Percentiles rank a stretch among this genome's conserved stretches.
phyloP scores from a whole-genome alignment of 164 flowering plant species.

The Aristolochia californica region DNA sequence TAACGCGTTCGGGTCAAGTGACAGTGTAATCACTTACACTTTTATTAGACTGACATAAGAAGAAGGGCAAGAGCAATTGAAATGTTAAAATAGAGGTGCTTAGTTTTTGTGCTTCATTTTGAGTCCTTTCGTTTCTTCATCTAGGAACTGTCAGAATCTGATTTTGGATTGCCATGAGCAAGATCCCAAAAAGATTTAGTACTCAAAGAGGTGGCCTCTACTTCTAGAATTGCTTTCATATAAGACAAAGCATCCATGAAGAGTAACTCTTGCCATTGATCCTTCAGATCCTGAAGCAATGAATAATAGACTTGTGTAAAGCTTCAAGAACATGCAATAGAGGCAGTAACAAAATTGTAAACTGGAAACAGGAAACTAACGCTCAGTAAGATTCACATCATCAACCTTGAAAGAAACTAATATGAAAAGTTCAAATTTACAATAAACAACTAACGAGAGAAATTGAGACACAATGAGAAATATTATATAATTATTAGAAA shows the following conservation, averaged over 20 bases:
- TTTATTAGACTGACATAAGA: too few relatives aligned
- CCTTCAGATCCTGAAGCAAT: conserved; percentile 50
- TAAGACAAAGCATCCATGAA: conserved; percentile 56
- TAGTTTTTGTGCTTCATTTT: too few relatives aligned
- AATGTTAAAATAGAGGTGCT: too few relatives aligned
- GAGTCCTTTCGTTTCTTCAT: conserved; percentile 9
- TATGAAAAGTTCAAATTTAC: background rate
- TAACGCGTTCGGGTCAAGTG: too few relatives aligned
- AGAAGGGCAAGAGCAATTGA: too few relatives aligned
- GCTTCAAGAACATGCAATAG: background rate
- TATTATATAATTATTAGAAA: background rate
- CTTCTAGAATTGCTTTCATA: conserved; percentile 29
- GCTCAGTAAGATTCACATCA: background rate
- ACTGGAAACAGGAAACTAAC: background rate
- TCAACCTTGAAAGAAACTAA: background rate
- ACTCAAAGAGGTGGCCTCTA: conserved; percentile 31
- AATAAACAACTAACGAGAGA: background rate
- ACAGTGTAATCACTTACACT: too few relatives aligned
- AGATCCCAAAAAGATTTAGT: conserved; percentile 58
- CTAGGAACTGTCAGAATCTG: conserved; percentile 9
- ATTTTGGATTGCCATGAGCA: conserved; percentile 15
- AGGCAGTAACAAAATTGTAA: background rate
- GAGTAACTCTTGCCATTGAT: conserved; percentile 67
- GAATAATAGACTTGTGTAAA: background rate
- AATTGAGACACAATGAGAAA: background rate